Evolutionary conservation across 2,329 filamentous ascomycete genomes (phyloP), one percentile per base, ranked within the genome.

Genomic region (Pyricularia pennisetigena): DNA sequence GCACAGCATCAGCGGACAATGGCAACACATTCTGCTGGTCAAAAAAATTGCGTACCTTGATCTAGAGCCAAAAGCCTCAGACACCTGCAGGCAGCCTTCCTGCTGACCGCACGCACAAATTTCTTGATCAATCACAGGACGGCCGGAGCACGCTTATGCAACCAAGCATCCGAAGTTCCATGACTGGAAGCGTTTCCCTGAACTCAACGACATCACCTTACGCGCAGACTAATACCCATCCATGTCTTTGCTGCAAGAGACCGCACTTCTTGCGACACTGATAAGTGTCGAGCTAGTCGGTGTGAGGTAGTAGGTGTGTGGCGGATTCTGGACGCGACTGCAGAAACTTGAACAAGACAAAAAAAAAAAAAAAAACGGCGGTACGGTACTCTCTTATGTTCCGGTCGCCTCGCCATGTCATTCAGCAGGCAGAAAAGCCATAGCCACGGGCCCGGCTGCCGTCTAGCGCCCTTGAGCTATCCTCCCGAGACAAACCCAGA

Each of bases 371-470:
- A 28, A 23, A 23, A 59, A n/a, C 6, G 12, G 57, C 16, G 23
- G 23, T 14, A 61, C 57, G n/a, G 32, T 61, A 61, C 24, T 26
- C 23, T n/a, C n/a, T 26, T 26, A 61, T 23, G 9, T n/a, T n/a
- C 57, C 57, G 23, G 1, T 23, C n/a, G 57, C 14, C 57, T 26
- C 23, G 57, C 16, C 23, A 61, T 61, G 57, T 61, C 24, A 3
- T 24, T 10, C 23, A 16, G 23, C 57, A 29, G 32, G 64, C 35
- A 66, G 14, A 41, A 66, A 26, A 14, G 1, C 24, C 89, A 91
- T 76, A 89, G 85, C 14, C 86, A 86, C 72, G 86, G 86, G 69
- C 76, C 83, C 29, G 83, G 82, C 68, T 92, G 89, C 75, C 84
- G 83, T 54, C 78, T 87, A 57, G 81, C 83, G 14, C 82, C 84